phyloP scores from a whole-genome alignment of 768 basidiomycete genomes.

The Arthromyces matolae region DNA sequence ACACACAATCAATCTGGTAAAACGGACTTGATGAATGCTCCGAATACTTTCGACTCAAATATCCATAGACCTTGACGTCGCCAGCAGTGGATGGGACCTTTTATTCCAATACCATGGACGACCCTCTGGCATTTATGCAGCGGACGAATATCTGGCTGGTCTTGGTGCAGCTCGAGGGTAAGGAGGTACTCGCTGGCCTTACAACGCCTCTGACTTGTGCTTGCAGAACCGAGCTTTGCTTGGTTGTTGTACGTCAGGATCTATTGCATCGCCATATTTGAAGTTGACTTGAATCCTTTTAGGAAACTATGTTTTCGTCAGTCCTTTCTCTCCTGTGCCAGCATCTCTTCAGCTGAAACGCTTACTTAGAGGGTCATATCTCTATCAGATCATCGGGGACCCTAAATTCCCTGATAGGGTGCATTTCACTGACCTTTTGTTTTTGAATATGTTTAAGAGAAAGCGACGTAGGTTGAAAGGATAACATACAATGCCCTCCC shows the following conservation, averaged over 20 bases:
- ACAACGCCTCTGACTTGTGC: neutral
- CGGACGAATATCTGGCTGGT: slow-evolving; percentile 57
- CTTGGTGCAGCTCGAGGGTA: slow-evolving; percentile 51
- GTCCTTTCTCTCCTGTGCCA: slow-evolving; percentile 14
- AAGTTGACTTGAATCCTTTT: neutral
- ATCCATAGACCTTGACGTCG: slow-evolving; percentile 42
- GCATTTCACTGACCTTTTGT: neutral
- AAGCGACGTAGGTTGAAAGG: slow-evolving; percentile 32
- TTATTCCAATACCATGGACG: slow-evolving; percentile 57
- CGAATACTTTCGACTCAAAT: neutral
- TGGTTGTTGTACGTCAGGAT: slow-evolving; percentile 41
- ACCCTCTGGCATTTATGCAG: slow-evolving; percentile 52
- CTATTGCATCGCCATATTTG: neutral
- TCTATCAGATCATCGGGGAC: slow-evolving; percentile 55
- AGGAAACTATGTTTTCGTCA: slow-evolving; percentile 63
- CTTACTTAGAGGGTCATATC: slow-evolving; percentile 42
- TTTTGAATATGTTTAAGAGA: neutral
- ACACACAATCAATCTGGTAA: slow-evolving; percentile 56
- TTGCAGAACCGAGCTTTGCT: slow-evolving; percentile 48
- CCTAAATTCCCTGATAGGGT: slow-evolving; percentile 22
- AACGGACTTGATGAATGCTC: neutral
- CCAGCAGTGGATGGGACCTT: slow-evolving; percentile 51
- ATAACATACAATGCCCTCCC: slow-evolving; percentile 51
- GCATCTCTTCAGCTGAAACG: neutral
- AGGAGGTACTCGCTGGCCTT: neutral